These are phyloP conservation scores for Rhodotorula glutinis DNA, from an alignment of 1,284 basidiomycete genomes.

Conservation along the genomic window DNA sequence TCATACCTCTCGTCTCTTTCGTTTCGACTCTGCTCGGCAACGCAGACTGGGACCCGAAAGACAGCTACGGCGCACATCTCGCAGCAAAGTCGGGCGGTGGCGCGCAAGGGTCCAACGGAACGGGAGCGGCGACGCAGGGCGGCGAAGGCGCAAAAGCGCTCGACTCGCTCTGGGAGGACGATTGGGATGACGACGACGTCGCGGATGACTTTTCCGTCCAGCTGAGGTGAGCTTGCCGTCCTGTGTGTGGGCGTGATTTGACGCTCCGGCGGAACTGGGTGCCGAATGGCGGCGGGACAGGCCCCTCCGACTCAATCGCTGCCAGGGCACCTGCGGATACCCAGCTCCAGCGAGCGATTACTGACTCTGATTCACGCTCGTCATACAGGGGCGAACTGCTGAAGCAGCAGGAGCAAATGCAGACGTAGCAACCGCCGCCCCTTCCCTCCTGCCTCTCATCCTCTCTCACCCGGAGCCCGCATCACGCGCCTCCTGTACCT, in stretches of 20 bases:
- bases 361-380: neutral
- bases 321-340: too few species aligned
- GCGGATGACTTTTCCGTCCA: conserved; percentile 97
- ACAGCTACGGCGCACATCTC: conserved; percentile 32
- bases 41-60: conserved; percentile 39
- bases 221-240: conserved; percentile 64
- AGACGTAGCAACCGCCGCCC: conserved; percentile 8
- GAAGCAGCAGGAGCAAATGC: conserved; percentile 37
- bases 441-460: neutral
- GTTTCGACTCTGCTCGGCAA: too few species aligned
- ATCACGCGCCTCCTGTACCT: too few species aligned
- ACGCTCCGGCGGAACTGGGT: too few species aligned
- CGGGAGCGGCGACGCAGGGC: neutral
- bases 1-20: neutral
- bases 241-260: too few species aligned
- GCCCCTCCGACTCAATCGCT: too few species aligned
- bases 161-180: conserved; percentile 91
- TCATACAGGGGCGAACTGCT: conserved; percentile 30
- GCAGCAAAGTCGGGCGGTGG: conserved; percentile 5
- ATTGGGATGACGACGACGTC: conserved; percentile 99
- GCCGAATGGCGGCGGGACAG: too few species aligned
- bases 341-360: too few species aligned
- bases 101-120: neutral
- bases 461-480: neutral
- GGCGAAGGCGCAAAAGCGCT: conserved; percentile 28